These are phyloP conservation scores for Prunus fruticosa DNA, from an alignment of 306 rosid species.

Conservation along the genomic window DNA sequence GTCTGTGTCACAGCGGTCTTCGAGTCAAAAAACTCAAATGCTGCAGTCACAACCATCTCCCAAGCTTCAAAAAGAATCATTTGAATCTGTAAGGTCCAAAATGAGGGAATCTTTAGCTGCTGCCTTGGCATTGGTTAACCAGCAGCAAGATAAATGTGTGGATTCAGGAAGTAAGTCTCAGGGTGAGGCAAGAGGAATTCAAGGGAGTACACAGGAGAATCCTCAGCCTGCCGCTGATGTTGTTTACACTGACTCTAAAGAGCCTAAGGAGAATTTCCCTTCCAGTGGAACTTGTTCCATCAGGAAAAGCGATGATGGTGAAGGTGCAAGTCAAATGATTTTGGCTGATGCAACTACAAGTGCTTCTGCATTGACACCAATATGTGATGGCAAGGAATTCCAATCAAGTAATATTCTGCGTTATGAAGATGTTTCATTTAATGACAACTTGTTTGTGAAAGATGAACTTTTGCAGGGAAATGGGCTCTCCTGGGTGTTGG, in stretches of 20 bases:
- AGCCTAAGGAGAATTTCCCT: slow-evolving; percentile 18
- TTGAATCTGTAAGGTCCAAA: slow-evolving; percentile 85
- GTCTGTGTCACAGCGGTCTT: slow-evolving; percentile 54
- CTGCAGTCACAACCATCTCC: slow-evolving; percentile 43
- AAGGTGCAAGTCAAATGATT: slow-evolving; percentile 25
- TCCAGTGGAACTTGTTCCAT: slow-evolving; percentile 27
- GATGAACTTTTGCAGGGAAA: slow-evolving; percentile 95
- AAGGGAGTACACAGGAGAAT: slow-evolving; percentile 28
- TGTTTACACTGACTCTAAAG: slow-evolving; percentile 29
- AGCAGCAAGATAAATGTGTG: slow-evolving; percentile 34
- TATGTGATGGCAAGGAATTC: slow-evolving; percentile 51
- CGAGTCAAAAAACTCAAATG: slow-evolving; percentile 50
- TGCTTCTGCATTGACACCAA: slow-evolving; percentile 25
- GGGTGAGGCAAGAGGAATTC: slow-evolving; percentile 25
- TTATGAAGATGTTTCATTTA: slow-evolving; percentile 68
- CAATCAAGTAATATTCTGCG: slow-evolving; percentile 56
- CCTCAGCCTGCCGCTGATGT: slow-evolving; percentile 32
- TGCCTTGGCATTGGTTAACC: slow-evolving; percentile 73
- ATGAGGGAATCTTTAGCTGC: slow-evolving; percentile 88
- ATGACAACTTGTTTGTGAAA: slow-evolving; percentile 71
- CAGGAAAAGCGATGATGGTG: slow-evolving; percentile 26
- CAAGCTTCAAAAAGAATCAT: slow-evolving; percentile 62
- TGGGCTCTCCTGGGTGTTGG: slow-evolving; percentile 95
- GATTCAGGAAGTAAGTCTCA: slow-evolving; percentile 29
- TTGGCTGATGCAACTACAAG: slow-evolving; percentile 31